Percentiles rank a stretch among this genome's conserved stretches.
Conservation (phyloP, 2,329 filamentous ascomycete species). For the Pochonia chlamydosporia region DNA sequence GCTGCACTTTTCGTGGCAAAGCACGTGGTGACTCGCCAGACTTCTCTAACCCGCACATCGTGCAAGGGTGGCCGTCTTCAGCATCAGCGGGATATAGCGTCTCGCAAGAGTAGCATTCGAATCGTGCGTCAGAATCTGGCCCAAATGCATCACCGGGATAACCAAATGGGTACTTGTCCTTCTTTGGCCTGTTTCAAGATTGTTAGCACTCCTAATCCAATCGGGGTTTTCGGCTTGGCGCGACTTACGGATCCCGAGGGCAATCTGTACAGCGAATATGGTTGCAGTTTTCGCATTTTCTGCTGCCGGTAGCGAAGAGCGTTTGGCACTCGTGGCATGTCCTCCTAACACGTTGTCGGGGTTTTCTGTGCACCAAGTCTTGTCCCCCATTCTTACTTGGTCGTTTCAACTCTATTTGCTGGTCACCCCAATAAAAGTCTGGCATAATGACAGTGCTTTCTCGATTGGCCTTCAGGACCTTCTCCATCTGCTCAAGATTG, state of each 20-base stretch:
- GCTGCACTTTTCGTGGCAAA: slow-evolving; percentile 54
- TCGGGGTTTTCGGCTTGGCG: slow-evolving; percentile 1
- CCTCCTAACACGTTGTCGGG: slow-evolving; percentile 67
- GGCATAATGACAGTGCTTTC: slow-evolving; percentile 49
- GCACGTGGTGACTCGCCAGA: slow-evolving; percentile 54
- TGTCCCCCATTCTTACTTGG: slow-evolving; percentile 62
- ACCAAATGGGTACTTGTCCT: slow-evolving; percentile 62
- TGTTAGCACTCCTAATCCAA: background rate
- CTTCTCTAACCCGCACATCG: slow-evolving; percentile 54
- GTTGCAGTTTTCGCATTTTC: slow-evolving; percentile 61
- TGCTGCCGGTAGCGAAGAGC: slow-evolving; percentile 53
- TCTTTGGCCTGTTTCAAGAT: slow-evolving; percentile 48
- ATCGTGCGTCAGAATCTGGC: slow-evolving; percentile 43
- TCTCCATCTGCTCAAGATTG: slow-evolving; percentile 45
- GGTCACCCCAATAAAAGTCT: slow-evolving; percentile 39
- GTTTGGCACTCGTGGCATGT: slow-evolving; percentile 69
- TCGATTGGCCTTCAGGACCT: slow-evolving; percentile 47
- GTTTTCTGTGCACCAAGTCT: slow-evolving; percentile 66
- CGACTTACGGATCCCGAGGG: slow-evolving; percentile 71
- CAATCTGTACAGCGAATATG: slow-evolving; percentile 77
- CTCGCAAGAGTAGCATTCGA: slow-evolving; percentile 59
- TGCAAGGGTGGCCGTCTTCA: slow-evolving; percentile 49
- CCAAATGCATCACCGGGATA: slow-evolving; percentile 63
- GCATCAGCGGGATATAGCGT: slow-evolving; percentile 47
- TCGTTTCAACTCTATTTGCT: slow-evolving; percentile 51